Percentiles rank a stretch among this genome's conserved stretches.
These are phyloP conservation scores for Bruguiera gymnorhiza DNA, from an alignment of 345 rosid species.

Conservation along the genomic window DNA sequence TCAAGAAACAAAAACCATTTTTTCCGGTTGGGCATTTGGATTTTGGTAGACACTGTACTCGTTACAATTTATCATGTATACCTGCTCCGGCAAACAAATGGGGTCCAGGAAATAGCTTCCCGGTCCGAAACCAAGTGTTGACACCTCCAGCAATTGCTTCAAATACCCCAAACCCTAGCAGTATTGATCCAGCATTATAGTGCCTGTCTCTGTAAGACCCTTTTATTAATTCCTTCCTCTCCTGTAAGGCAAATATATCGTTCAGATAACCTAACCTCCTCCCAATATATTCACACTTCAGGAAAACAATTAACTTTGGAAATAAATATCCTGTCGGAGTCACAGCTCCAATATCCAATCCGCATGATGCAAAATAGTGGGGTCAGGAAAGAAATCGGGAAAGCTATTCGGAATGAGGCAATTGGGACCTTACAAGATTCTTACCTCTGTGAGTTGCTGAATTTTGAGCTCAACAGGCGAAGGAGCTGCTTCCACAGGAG, in stretches of 20 bases:
- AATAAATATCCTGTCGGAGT: not conserved
- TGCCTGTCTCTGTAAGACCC: conserved; percentile 74
- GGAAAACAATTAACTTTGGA: not conserved
- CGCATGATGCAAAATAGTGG: not conserved
- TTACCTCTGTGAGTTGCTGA: conserved; percentile 62
- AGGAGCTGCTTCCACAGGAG: conserved; percentile 44
- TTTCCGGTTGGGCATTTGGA: not conserved
- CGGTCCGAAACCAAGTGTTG: conserved; percentile 79
- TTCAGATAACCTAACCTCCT: conserved; percentile 3
- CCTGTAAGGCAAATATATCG: conserved; percentile 31
- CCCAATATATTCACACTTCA: not conserved
- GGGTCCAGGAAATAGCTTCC: conserved; percentile 97
- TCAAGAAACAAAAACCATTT: not conserved
- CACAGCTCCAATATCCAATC: not conserved
- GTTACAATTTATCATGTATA: conserved; percentile 20
- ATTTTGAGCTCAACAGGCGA: conserved; percentile 54
- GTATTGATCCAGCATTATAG: conserved; percentile 75
- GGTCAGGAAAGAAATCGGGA: no score
- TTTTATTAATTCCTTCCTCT: conserved; percentile 64
- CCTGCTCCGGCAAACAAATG: conserved; percentile 95
- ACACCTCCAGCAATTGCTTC: conserved; percentile 75
- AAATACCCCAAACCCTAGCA: conserved; percentile 81
- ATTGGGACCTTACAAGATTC: not conserved
- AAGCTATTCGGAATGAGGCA: not conserved
- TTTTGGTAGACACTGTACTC: not conserved